Evolutionary conservation across 768 basidiomycete genomes (phyloP), one percentile per base, ranked within the genome.

Genomic region (Hericium alpestre): DNA sequence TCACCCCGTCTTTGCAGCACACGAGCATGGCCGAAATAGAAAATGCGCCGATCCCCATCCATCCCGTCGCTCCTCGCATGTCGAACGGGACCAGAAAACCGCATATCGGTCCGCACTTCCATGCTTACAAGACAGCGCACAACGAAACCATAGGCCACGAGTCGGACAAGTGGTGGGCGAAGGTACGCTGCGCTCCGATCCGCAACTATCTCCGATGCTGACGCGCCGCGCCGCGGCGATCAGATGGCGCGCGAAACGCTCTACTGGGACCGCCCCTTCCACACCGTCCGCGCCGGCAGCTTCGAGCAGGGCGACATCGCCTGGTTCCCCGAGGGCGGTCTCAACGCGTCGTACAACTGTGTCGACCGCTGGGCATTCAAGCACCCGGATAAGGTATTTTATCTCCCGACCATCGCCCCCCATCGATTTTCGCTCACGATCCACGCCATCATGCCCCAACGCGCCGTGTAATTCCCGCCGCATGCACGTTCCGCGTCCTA

Each of bases 271-370:
- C 79, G 86, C 37, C 90, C 90, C 11, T 97, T 96, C 80, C 76
- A 83, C 59, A 93, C 84, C 23, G 92, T 97, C 58, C 76, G 86
- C 65, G 75, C 87, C 4, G 95, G 95, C 47, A 75, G 78, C 7
- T 97, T 98, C 65, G 77, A 80, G 65, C 81, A 79, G 1, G 95
- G 94, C 27, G 91, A 96, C 68, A 84, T 95, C 58, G 79, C 80
- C 60, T 98, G 95, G 95, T 98, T 97, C 80, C 92, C 92, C 4
- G 94, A 99, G 65, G 95, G 95, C 32, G 86, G 77, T 4, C 72
- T 95, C 63, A 96, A 94, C 66, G 95, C 87, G 1, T 84, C 92
- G 9, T 98, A 98, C 79, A 99, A 99, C 72, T 95, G 93, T 65
- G 91, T 99, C 52, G 96, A 99, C 70, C 83, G 95, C 56, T 94